These are phyloP conservation scores for Eucalyptus regnans DNA, from an alignment of 345 rosid genomes.

Conservation along the genomic window DNA sequence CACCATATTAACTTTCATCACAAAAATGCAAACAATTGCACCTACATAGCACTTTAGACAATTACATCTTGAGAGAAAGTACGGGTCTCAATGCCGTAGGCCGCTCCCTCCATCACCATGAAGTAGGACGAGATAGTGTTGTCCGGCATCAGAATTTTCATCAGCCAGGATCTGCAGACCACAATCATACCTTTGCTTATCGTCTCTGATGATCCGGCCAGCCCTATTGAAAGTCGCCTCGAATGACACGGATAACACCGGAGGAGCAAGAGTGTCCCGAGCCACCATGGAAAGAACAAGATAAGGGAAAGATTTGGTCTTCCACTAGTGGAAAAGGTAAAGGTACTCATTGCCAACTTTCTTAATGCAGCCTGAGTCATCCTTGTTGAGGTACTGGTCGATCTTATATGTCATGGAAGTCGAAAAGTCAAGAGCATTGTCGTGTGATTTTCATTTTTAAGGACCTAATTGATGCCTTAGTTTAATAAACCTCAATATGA, in stretches of 20 bases:
- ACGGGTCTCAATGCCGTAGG: not conserved
- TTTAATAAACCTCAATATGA: not conserved
- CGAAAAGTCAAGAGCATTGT: not conserved
- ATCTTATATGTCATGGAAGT: not conserved
- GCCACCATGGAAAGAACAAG: not conserved
- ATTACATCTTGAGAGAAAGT: not conserved
- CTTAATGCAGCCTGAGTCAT: not conserved
- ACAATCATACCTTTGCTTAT: not conserved
- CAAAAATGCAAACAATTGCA: not conserved
- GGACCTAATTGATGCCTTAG: not conserved
- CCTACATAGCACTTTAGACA: not conserved
- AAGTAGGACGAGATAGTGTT: not conserved
- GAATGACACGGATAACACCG: not conserved
- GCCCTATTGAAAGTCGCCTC: not conserved
- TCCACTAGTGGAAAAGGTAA: not conserved
- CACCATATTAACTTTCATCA: not conserved
- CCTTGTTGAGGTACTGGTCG: not conserved
- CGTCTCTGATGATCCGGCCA: not conserved
- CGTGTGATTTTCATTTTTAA: not conserved
- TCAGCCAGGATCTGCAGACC: not conserved
- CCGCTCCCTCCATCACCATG: not conserved
- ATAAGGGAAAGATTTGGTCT: not conserved
- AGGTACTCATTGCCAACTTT: not conserved
- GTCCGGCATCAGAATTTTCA: not conserved
- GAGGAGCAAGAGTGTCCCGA: not conserved